These are phyloP conservation scores for Pyrenochaeta sp. DNA, from an alignment of 2,329 filamentous ascomycete species.

Conservation along the genomic window DNA sequence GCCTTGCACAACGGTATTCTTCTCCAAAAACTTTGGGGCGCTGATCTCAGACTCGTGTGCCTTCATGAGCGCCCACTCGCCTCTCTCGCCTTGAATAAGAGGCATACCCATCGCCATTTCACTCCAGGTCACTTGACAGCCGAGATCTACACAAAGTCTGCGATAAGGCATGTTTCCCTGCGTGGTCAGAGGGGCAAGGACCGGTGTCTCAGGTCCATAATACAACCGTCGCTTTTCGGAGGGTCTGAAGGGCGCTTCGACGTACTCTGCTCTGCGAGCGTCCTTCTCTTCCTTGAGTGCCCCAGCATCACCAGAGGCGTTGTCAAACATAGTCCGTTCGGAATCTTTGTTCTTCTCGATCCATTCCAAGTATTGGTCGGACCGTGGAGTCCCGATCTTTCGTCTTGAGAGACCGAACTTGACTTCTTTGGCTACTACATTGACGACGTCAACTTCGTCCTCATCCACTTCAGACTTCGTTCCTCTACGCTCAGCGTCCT, in stretches of 20 bases:
- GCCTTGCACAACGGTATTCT: conserved; percentile 68
- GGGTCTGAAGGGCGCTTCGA: conserved; percentile 85
- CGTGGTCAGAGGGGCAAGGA: conserved; percentile 93
- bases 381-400: conserved; percentile 73
- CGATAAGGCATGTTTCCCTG: conserved; percentile 97
- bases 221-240: conserved; percentile 95
- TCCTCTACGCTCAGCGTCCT: conserved; percentile 60
- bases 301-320: conserved; percentile 45
- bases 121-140: conserved; percentile 93
- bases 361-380: conserved; percentile 81
- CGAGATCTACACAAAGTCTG: conserved; percentile 85
- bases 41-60: conserved; percentile 83
- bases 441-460: conserved; percentile 72
- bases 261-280: conserved; percentile 80
- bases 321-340: conserved; percentile 45
- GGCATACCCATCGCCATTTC: conserved; percentile 97
- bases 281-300: conserved; percentile 50
- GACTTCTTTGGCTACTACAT: conserved; percentile 72
- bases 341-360: conserved; percentile 69
- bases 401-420: conserved; percentile 81
- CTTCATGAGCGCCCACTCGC: conserved; percentile 95
- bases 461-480: conserved; percentile 54
- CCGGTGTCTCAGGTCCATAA: conserved; percentile 91
- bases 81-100: conserved; percentile 85
- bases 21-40: conserved; percentile 72